A percentile compares a stretch with the other conserved stretches of the same genome.
Evolutionary conservation across 1,139 yeast species (phyloP).

Genomic region (Geotrichum restrictum): DNA sequence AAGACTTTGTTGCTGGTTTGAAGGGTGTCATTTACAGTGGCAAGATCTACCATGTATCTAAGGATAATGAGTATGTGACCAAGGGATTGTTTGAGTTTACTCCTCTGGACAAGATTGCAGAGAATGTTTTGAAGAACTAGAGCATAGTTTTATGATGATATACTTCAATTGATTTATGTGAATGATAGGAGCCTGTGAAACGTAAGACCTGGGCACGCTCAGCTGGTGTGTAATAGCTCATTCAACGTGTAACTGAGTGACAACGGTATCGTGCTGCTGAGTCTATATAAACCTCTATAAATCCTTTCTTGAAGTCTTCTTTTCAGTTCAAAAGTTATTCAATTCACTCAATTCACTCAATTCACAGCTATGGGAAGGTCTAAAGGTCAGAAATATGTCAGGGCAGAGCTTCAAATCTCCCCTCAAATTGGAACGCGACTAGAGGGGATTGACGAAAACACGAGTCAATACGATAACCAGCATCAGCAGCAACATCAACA

Average conservation of each 20-base stretch:
- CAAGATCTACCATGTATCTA: neutral
- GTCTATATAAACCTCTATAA: too few species aligned
- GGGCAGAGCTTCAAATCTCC: neutral
- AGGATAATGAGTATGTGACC: slow-evolving; percentile 9
- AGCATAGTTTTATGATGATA: neutral
- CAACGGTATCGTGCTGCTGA: too few species aligned
- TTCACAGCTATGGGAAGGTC: neutral
- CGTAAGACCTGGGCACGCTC: too few species aligned
- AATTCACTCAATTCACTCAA: too few species aligned
- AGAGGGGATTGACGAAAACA: neutral
- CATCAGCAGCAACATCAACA: too few species aligned
- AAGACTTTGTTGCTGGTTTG: slow-evolving; percentile 10
- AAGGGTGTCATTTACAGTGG: neutral
- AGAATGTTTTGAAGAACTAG: neutral
- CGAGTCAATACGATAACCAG: neutral
- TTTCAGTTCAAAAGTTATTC: too few species aligned
- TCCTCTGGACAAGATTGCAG: slow-evolving; percentile 3
- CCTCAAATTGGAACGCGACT: neutral
- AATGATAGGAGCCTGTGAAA: neutral
- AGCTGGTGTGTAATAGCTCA: too few species aligned
- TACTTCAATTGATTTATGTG: neutral
- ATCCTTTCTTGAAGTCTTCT: too few species aligned
- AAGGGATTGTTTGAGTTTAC: slow-evolving; percentile 8
- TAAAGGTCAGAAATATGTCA: neutral
- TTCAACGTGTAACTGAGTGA: too few species aligned